These are phyloP conservation scores for Kuraishia capsulata DNA, from an alignment of 805 yeast species.

Conservation along the genomic window DNA sequence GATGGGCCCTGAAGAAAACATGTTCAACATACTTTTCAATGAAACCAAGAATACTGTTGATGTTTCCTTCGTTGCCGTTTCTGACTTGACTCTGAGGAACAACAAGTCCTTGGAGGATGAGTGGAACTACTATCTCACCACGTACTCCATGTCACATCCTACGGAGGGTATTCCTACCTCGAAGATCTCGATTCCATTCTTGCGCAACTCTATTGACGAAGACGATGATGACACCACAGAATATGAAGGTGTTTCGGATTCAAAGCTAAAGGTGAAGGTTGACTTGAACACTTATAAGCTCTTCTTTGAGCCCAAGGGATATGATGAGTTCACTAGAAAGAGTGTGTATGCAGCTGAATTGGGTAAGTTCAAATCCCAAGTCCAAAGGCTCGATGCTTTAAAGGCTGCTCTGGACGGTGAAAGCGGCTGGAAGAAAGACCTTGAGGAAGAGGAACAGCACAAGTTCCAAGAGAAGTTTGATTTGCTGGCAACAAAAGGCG, in stretches of 20 bases:
- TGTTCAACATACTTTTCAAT: constrained; percentile 80
- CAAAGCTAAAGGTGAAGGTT: constrained; percentile 70
- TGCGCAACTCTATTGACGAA: constrained; percentile 46
- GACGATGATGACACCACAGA: constrained; percentile 37
- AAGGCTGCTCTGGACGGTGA: constrained; percentile 37
- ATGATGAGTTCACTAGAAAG: constrained; percentile 68
- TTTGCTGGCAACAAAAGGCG: constrained; percentile 30
- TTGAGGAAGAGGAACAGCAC: constrained; percentile 29
- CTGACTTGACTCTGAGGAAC: constrained; percentile 79
- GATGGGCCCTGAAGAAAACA: constrained; percentile 76
- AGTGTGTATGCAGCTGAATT: constrained; percentile 31
- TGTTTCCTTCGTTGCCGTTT: constrained; percentile 79
- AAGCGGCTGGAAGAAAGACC: constrained; percentile 45
- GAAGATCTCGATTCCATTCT: constrained; percentile 70
- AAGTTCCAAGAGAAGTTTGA: constrained; percentile 20
- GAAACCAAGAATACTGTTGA: constrained; percentile 41
- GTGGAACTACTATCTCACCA: constrained; percentile 91
- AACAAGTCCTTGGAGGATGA: constrained; percentile 61
- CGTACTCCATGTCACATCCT: constrained; percentile 90
- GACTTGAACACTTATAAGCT: constrained; percentile 72
- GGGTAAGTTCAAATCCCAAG: constrained; percentile 8
- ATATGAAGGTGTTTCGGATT: constrained; percentile 54
- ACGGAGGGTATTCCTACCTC: constrained; percentile 90
- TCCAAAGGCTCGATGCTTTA: constrained; percentile 16
- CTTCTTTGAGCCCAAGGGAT: constrained; percentile 70